A percentile compares a stretch with the other conserved stretches of the same genome.
Evolutionary conservation across 257 asterid genomes (phyloP).

Genomic region (Cinchona pubescens): DNA sequence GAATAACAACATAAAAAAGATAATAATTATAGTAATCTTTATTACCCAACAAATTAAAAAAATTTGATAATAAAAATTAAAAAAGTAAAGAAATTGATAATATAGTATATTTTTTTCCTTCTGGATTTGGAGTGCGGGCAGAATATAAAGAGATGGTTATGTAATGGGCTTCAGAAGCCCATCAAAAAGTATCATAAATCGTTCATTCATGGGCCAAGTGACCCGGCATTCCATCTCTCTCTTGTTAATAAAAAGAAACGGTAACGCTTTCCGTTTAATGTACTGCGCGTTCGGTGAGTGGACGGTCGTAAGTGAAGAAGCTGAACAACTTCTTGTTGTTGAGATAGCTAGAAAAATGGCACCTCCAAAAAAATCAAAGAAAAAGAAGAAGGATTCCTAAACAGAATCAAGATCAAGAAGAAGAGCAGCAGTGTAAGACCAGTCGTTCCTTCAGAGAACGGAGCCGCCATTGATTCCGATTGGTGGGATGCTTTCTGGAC

Average conservation of each 20-base stretch:
- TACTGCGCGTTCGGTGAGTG: not conserved
- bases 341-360: constrained; percentile 38
- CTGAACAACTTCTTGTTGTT: not conserved
- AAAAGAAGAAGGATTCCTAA: constrained; percentile 54
- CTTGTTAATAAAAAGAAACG: too few relatives aligned
- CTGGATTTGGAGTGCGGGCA: too few relatives aligned
- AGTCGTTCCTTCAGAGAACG: constrained; percentile 47
- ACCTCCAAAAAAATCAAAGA: constrained; percentile 62
- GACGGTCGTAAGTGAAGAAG: too few relatives aligned
- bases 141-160: too few relatives aligned
- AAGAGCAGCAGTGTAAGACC: constrained; percentile 22
- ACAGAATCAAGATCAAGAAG: constrained; percentile 49
- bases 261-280: too few relatives aligned
- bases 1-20: not conserved
- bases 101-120: too few relatives aligned
- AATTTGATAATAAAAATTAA: too few relatives aligned
- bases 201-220: too few relatives aligned
- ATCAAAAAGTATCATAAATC: too few relatives aligned
- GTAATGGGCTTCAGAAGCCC: too few relatives aligned
- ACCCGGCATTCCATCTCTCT: too few relatives aligned
- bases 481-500: constrained; percentile 92
- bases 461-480: constrained; percentile 62
- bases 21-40: not conserved
- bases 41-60: too few relatives aligned
- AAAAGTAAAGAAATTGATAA: not conserved